Evolutionary conservation across 192 early-diverging fungal species (phyloP).

Genomic region (Entomortierella beljakovae): DNA sequence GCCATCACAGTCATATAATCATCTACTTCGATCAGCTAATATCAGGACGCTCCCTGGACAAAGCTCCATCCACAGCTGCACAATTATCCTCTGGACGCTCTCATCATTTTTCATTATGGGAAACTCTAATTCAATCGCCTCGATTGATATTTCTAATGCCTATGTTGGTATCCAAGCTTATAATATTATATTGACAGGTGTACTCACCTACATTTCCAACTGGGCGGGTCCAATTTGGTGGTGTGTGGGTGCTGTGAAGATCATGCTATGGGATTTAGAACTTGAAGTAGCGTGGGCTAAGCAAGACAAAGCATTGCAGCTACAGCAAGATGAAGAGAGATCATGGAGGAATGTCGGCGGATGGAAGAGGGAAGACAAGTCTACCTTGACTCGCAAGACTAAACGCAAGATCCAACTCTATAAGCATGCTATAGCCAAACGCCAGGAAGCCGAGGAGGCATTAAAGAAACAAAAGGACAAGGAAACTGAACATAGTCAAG

Average conservation of each 20-base stretch:
- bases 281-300: constrained; percentile 23
- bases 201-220: constrained; percentile 76
- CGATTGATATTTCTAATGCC: constrained; percentile 80
- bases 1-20: not conserved
- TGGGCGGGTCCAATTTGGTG: constrained; percentile 82
- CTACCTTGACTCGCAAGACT: constrained; percentile 12
- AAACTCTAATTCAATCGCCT: constrained; percentile 83
- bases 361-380: constrained; percentile 28
- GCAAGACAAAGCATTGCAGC: not conserved
- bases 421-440: constrained; percentile 15
- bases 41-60: constrained; percentile 29
- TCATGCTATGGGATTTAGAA: constrained; percentile 49
- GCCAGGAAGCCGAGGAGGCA: not conserved
- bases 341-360: constrained; percentile 16
- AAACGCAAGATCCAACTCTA: constrained; percentile 17
- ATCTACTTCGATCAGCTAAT: not conserved
- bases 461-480: not conserved
- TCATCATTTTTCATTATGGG: constrained; percentile 77
- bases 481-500: not conserved
- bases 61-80: constrained; percentile 44
- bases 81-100: constrained; percentile 59
- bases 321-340: constrained; percentile 7
- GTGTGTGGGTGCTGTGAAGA: constrained; percentile 57
- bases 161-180: constrained; percentile 80
- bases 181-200: constrained; percentile 67